These are phyloP conservation scores for Hypoxylon rickii DNA, from an alignment of 495 filamentous ascomycete genomes.

Conservation along the genomic window DNA sequence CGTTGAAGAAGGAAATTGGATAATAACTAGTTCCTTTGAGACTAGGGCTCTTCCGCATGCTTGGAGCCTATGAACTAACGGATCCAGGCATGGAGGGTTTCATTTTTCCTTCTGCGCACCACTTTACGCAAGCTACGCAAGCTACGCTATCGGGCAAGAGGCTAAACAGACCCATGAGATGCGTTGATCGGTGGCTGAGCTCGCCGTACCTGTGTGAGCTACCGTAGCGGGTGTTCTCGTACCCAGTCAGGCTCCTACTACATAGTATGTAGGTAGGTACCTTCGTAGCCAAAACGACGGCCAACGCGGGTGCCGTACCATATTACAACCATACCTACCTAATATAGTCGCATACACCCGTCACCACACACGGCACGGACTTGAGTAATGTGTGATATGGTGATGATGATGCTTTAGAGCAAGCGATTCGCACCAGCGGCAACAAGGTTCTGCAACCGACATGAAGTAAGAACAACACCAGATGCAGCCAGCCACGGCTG, in stretches of 20 bases:
- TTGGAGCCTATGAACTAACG: constrained; percentile 28
- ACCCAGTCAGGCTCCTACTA: too few relatives aligned
- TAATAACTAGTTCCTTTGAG: constrained; percentile 17
- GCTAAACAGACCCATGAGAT: constrained; percentile 26
- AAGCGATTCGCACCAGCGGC: constrained; percentile 12
- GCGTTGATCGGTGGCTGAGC: constrained; percentile 34
- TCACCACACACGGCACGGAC: too few relatives aligned
- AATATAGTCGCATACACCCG: too few relatives aligned
- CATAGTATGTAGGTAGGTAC: background rate
- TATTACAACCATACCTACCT: too few relatives aligned
- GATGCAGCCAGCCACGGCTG: constrained; percentile 28
- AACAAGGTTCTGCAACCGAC: too few relatives aligned
- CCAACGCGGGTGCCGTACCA: background rate
- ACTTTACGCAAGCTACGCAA: background rate
- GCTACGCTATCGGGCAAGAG: constrained; percentile 26
- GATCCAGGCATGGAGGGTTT: constrained; percentile 36
- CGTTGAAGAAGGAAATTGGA: constrained; percentile 32
- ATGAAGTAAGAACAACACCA: too few relatives aligned
- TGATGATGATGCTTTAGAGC: constrained; percentile 13
- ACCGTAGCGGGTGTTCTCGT: constrained; percentile 1
- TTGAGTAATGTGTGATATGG: constrained; percentile 6
- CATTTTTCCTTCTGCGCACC: constrained; percentile 37
- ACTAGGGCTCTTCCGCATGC: constrained; percentile 27
- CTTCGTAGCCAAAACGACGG: background rate
- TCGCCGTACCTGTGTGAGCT: background rate